Base-by-base conservation (phyloP, 2,329 filamentous ascomycete species). In the Exophiala oligosperma region DNA sequence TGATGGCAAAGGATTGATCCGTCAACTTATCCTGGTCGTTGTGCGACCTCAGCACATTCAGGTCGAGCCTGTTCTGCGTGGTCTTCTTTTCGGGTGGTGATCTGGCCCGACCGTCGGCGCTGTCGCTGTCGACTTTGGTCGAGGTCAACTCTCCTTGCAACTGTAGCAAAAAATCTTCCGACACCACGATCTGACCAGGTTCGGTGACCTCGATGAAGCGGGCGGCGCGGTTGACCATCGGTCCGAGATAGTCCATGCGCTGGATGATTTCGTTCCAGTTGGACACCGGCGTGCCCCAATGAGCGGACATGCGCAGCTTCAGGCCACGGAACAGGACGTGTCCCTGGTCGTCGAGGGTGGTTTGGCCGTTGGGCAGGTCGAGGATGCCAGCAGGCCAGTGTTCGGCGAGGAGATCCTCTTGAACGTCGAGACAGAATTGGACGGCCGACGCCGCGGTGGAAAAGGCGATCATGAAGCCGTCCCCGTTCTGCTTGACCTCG, bases 381-480 rank as follows among this genome's bases (percentile, higher is more conserved):
- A 66, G 51, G 23, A 66, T 56, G 21, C 43, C 59, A 8, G 47
- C 32, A 1, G 64, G 64, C 64, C 64, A 66, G 24, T 50, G 38
- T 43, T 64, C 57, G 56, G 61, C 61, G n/a, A 63, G 56, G 14
- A 66, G 54, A 38, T 60, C 54, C 40, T 61, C 54, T 26, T 66
- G 64, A 1, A 62, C 62, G 48, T 64, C 62, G 1, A 66, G 56
- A 55, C 64, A 66, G 54, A 64, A 66, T 17, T 62, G 57, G 46
- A 66, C 54, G 12, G 64, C 64, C 2, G 58, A 49, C 3, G 55
- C 55, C 4, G 64, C 62, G 8, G 57, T 57, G 9, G 59, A 46
- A 29, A 66, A 66, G 17, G 60, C 60, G 29, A 66, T 63, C 64
- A 66, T 64, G 57, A 66, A 66, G 26, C 64, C 64, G n/a, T 66